Evolutionary conservation across 2,329 filamentous ascomycete species (phyloP), one percentile per base, ranked within the genome.

Genomic region (Colletotrichum sp.): DNA sequence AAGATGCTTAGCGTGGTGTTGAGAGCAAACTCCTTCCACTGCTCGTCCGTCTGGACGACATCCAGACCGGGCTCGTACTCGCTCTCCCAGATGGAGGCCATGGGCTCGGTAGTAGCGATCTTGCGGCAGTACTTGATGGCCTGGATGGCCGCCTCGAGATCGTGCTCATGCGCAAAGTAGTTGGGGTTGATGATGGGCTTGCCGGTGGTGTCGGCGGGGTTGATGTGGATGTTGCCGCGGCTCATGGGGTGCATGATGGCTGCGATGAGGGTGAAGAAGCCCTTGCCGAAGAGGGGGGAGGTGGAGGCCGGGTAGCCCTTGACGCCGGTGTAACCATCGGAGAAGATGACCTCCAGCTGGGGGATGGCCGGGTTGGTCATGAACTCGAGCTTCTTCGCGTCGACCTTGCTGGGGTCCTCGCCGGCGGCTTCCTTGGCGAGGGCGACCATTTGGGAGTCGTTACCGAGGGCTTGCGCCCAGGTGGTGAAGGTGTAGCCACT

Each of bases 261-360:
- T 4, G 66, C 71, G 64, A 83, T 77, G 69, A 84, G 71, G 14
- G 79, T 78, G 63, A 84, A 77, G 75, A 82, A 84, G 8, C 77
- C 74, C 63, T 80, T 72, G 12, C 83, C 83, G 68, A 81, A 83
- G 10, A 83, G 78, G n/a, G 79, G 72, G 7, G 59, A 80, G 77
- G 21, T 80, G 72, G 59, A 18, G 7, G 80, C 69, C 3, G 83
- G 82, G 74, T 84, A 84, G 14, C 84, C 83, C 77, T 83, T 84
- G 57, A 82, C 76, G 18, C 87, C 87, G 1, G 85, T 86, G 79
- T 87, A 88, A 4, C 85, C 85, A 74, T 88, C 86, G 1, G 85
- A 85, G 78, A 88, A 86, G 72, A 87, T 85, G 43, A 87, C 76
- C 78, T 88, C 86, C 2, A 86, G 77, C 74, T 87, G 84, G 1